These are phyloP conservation scores for Rhodotorula mucilaginosa DNA, from an alignment of 1,284 basidiomycete species.

Conservation along the genomic window DNA sequence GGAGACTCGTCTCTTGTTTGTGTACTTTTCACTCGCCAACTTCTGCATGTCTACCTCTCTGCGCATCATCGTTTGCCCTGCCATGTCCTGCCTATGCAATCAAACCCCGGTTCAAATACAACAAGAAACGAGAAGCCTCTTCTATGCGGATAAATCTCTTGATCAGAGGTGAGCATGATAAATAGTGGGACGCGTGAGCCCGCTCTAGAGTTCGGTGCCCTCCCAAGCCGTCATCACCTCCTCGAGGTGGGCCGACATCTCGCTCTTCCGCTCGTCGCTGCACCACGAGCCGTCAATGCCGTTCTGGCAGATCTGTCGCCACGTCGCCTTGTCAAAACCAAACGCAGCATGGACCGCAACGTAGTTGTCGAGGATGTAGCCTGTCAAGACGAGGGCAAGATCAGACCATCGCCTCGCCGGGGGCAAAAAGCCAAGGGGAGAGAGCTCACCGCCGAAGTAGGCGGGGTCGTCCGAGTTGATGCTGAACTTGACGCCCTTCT, in stretches of 20 bases:
- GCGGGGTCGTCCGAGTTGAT: constrained; percentile 45
- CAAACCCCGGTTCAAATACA: neutral
- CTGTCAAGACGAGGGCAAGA: neutral
- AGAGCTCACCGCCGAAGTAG: constrained; percentile 38
- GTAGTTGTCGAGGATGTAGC: constrained; percentile 42
- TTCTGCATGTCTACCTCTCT: neutral
- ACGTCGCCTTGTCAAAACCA: constrained; percentile 33
- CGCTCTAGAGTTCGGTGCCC: constrained; percentile 24
- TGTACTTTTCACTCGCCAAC: neutral
- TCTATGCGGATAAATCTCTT: neutral
- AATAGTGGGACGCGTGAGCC: too few species aligned
- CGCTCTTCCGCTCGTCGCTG: constrained; percentile 29
- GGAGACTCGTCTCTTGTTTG: neutral
- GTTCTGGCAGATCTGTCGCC: constrained; percentile 38
- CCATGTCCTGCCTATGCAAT: neutral
- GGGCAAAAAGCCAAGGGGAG: too few species aligned
- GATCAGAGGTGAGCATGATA: too few species aligned
- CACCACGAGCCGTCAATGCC: constrained; percentile 42
- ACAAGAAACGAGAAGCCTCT: neutral
- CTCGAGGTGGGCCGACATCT: constrained; percentile 19
- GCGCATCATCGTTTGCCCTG: neutral
- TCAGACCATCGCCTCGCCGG: neutral
- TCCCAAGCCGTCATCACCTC: constrained; percentile 29
- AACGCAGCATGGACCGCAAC: constrained; percentile 41
- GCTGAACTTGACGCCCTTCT: constrained; percentile 41